Evolutionary conservation across 371 early-diverging fungal species (phyloP).

Genomic region (Basidiobolus meristosporus): DNA sequence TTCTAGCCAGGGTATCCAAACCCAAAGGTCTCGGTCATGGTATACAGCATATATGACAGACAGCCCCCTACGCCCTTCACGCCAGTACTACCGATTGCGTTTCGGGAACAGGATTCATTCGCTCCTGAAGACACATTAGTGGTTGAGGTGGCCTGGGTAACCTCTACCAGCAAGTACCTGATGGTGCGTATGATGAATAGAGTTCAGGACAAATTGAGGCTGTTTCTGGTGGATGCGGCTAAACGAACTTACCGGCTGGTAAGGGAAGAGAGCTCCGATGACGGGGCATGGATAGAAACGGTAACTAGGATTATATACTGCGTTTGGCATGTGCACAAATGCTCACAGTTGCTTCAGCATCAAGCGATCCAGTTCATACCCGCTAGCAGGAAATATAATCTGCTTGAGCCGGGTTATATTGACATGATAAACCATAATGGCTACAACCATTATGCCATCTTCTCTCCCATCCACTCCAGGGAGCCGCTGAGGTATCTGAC

Average conservation of each 20-base stretch:
- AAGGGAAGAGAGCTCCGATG: slow-evolving; percentile 28
- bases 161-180: slow-evolving; percentile 28
- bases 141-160: slow-evolving; percentile 64
- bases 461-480: slow-evolving; percentile 16
- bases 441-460: slow-evolving; percentile 67
- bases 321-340: not conserved
- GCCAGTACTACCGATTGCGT: slow-evolving; percentile 7
- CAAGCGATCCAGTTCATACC: not conserved
- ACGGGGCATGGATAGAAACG: slow-evolving; percentile 59
- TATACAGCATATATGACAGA: slow-evolving; percentile 3
- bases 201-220: slow-evolving; percentile 60
- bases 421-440: slow-evolving; percentile 65
- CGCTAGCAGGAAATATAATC: not conserved
- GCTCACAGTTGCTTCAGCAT: not conserved
- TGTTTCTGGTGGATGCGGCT: slow-evolving; percentile 23
- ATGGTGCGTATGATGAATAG: slow-evolving; percentile 72
- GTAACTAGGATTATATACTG: slow-evolving; percentile 3
- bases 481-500: slow-evolving; percentile 56
- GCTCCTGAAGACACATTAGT: slow-evolving; percentile 52
- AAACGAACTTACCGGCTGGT: slow-evolving; percentile 13
- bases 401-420: slow-evolving; percentile 36
- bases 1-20: slow-evolving; percentile 14
- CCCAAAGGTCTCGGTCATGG: slow-evolving; percentile 5
- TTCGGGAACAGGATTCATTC: slow-evolving; percentile 16
- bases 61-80: slow-evolving; percentile 1